Evolutionary conservation across 306 rosid species (phyloP).

Genomic region (Mucuna pruriens): DNA sequence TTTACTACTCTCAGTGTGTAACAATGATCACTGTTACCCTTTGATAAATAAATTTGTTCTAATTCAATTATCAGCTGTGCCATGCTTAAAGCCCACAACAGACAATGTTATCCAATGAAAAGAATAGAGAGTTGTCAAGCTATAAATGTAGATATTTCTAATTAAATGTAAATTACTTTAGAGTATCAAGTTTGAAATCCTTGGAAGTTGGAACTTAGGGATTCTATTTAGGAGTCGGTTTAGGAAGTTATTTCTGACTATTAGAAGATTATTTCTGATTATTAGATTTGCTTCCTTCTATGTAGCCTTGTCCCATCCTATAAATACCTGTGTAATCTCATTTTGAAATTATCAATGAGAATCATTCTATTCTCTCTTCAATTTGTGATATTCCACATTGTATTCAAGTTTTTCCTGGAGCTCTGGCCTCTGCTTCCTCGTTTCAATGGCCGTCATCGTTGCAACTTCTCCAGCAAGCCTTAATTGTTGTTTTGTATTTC

Average conservation of each 20-base stretch:
- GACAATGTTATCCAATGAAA: slow-evolving; percentile 43
- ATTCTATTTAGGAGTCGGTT: neutral
- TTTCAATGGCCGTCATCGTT: neutral
- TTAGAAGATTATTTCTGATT: neutral
- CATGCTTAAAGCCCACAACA: slow-evolving; percentile 36
- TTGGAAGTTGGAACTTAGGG: neutral
- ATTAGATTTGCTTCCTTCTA: neutral
- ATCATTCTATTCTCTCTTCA: neutral
- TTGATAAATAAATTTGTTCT: slow-evolving; percentile 57
- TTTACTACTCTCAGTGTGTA: slow-evolving; percentile 51
- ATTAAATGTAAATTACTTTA: neutral
- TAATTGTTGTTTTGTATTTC: neutral
- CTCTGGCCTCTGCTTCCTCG: neutral
- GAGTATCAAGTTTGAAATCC: neutral
- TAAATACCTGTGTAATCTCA: neutral
- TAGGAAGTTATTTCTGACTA: neutral
- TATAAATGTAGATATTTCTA: no score
- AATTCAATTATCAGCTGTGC: neutral
- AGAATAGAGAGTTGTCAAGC: neutral
- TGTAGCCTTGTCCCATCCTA: neutral
- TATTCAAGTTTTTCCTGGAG: neutral
- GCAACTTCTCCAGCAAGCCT: neutral
- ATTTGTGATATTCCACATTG: neutral
- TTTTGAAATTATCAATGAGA: neutral
- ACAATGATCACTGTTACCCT: slow-evolving; percentile 57